Percentiles rank a stretch among this genome's conserved stretches.
phyloP scores from a whole-genome alignment of 2,329 filamentous ascomycete species.

The Trichoderma citrinoviride region DNA sequence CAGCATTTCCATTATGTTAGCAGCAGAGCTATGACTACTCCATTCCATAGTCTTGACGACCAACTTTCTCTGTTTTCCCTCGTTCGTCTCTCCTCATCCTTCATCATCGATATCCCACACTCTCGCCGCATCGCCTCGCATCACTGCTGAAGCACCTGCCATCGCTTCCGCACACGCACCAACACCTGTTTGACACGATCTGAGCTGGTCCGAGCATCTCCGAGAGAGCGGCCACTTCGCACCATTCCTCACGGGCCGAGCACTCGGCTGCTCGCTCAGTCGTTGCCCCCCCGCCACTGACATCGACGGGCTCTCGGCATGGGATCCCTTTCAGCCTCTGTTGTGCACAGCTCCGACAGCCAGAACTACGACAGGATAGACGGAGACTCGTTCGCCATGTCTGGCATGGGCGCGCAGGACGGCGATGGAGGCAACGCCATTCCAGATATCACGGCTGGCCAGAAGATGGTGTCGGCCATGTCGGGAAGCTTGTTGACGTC shows the following conservation, averaged over 20 bases:
- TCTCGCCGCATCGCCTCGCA: background rate
- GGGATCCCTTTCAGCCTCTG: conserved; percentile 19
- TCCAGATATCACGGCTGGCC: conserved; percentile 71
- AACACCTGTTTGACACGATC: background rate
- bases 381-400: conserved; percentile 32
- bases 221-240: conserved; percentile 4
- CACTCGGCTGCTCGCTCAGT: conserved; percentile 16
- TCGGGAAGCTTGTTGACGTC: conserved; percentile 88
- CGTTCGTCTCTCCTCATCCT: background rate
- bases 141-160: background rate
- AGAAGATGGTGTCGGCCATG: conserved; percentile 95
- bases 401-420: conserved; percentile 29
- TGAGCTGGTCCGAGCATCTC: conserved; percentile 16
- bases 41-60: background rate
- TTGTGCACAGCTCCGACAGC: conserved; percentile 22
- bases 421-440: conserved; percentile 36
- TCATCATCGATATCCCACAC: background rate
- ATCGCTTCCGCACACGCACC: background rate
- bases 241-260: conserved; percentile 1
- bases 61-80: background rate
- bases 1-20: background rate
- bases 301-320: conserved; percentile 16
- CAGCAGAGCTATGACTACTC: conserved; percentile 12
- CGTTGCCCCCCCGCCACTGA: conserved; percentile 6
- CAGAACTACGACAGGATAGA: conserved; percentile 33